phyloP scores from a whole-genome alignment of 2,329 filamentous ascomycete species.

The Elsinoe batatas region DNA sequence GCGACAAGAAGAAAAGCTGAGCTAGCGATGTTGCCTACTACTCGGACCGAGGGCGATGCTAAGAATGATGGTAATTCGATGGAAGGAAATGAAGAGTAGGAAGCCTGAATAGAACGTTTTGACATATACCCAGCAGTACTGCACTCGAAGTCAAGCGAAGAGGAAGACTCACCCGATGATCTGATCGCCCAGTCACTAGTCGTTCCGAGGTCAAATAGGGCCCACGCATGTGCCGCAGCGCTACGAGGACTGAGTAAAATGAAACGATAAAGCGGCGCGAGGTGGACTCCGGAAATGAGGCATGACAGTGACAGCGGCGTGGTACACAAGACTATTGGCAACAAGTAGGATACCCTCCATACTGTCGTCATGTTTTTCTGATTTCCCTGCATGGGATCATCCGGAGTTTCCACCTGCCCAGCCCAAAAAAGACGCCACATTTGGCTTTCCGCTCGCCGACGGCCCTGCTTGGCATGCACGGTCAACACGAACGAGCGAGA shows the following conservation, averaged over 20 bases:
- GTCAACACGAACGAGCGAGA: not conserved
- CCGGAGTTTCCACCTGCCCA: not conserved
- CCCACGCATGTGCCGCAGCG: too few species aligned
- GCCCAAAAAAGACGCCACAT: conserved; percentile 2
- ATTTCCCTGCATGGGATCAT: not conserved
- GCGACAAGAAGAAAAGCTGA: too few species aligned
- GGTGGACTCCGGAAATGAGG: not conserved
- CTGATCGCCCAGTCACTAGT: too few species aligned
- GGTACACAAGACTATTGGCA: conserved; percentile 7
- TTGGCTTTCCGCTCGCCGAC: not conserved
- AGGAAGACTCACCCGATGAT: too few species aligned
- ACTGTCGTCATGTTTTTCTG: not conserved
- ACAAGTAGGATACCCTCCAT: not conserved
- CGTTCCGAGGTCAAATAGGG: too few species aligned
- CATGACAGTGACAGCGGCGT: not conserved
- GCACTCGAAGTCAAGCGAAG: too few species aligned
- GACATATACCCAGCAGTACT: too few species aligned
- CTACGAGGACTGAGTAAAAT: not conserved
- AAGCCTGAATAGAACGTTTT: too few species aligned
- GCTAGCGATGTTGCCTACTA: too few species aligned
- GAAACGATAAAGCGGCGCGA: conserved; percentile 6
- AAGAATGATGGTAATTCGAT: too few species aligned
- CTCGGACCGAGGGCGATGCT: too few species aligned
- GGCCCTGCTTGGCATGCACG: conserved; percentile 5
- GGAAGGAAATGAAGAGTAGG: too few species aligned